phyloP scores from a whole-genome alignment of 208 protist species.

The Wallacemonas sp. region DNA sequence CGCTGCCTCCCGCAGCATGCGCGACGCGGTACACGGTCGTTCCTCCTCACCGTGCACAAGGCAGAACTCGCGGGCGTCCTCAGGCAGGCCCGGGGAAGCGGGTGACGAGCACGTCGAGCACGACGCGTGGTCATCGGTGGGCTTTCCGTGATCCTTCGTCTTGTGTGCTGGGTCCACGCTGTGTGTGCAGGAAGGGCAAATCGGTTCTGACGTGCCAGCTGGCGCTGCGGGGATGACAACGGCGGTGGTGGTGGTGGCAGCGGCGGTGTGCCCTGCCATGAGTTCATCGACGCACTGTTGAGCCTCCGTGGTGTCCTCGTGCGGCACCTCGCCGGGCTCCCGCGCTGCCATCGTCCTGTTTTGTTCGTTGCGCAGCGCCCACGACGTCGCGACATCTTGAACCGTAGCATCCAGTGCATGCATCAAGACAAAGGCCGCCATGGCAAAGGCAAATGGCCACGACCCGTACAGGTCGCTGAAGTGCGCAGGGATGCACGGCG shows the following conservation, averaged over 20 bases:
- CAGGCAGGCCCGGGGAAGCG: neutral
- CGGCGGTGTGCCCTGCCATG: neutral
- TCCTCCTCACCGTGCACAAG: slow-evolving; percentile 1
- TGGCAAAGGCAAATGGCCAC: slow-evolving; percentile 33
- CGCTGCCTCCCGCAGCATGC: neutral
- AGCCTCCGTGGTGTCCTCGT: neutral
- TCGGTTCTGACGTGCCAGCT: too few species aligned
- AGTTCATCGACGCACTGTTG: neutral
- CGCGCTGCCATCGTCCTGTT: neutral
- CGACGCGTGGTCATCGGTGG: neutral
- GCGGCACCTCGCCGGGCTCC: neutral
- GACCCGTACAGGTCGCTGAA: slow-evolving; percentile 12
- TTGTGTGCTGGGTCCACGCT: too few species aligned
- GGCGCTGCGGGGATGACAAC: too few species aligned
- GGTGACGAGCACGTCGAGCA: neutral
- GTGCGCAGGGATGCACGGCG: slow-evolving; percentile 11
- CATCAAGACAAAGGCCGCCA: slow-evolving; percentile 27
- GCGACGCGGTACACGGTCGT: neutral
- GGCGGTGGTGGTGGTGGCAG: too few species aligned
- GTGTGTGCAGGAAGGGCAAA: too few species aligned
- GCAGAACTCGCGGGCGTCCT: neutral
- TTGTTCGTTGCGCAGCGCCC: too few species aligned
- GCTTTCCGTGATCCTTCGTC: too few species aligned
- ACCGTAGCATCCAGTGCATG: slow-evolving; percentile 27
- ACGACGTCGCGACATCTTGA: slow-evolving; percentile 8